These are phyloP conservation scores for Dactylonectria macrodidyma DNA, from an alignment of 2,329 filamentous ascomycete genomes.

Conservation along the genomic window DNA sequence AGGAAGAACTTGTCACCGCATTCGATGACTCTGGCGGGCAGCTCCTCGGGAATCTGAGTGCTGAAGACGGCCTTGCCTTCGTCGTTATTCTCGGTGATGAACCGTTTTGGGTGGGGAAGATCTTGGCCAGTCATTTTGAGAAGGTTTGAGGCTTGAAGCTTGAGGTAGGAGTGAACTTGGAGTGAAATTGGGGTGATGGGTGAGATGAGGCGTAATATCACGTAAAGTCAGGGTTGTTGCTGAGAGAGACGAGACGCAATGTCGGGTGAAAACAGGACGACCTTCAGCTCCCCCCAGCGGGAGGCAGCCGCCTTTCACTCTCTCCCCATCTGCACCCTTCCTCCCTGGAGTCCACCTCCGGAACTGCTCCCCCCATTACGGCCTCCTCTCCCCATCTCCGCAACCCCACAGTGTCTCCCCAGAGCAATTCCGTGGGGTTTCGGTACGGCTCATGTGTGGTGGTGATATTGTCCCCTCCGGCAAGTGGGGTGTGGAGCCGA, in stretches of 20 bases:
- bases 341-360: conserved; percentile 13
- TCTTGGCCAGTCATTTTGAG: conserved; percentile 29
- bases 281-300: conserved; percentile 9
- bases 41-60: conserved; percentile 30
- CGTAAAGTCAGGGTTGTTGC: background rate
- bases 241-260: background rate
- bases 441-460: conserved; percentile 10
- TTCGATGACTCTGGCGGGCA: conserved; percentile 26
- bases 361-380: conserved; percentile 30
- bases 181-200: too few relatives aligned
- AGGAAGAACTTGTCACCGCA: conserved; percentile 39
- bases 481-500: conserved; percentile 32
- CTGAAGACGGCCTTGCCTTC: conserved; percentile 41
- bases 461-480: conserved; percentile 16
- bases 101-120: conserved; percentile 36
- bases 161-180: too few relatives aligned
- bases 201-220: too few relatives aligned
- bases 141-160: background rate
- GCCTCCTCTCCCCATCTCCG: conserved; percentile 4
- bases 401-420: conserved; percentile 17
- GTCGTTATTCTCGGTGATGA: conserved; percentile 40
- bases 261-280: background rate
- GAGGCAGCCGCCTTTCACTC: conserved; percentile 18
- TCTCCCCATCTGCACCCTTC: conserved; percentile 9
- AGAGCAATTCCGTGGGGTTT: background rate